Evolutionary conservation across 192 early-diverging fungal species (phyloP).

Genomic region (Backusella circina): DNA sequence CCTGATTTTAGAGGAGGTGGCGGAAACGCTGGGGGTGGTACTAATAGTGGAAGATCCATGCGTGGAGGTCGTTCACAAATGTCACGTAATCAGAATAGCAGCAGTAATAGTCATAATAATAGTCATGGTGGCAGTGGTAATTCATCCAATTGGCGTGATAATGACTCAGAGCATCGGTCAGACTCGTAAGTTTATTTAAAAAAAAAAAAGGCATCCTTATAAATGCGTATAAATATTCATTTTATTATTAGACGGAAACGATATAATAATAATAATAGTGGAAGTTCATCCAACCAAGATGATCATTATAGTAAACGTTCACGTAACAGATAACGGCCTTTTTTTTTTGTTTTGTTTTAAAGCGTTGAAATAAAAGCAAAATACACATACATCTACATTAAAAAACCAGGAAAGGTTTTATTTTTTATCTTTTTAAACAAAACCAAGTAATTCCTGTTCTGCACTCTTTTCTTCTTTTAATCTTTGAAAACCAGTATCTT

Average conservation of each 20-base stretch:
- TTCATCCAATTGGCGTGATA: slow-evolving; percentile 7
- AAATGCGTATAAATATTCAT: not conserved
- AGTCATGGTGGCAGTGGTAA: not conserved
- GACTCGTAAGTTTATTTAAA: not conserved
- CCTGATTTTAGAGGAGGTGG: slow-evolving; percentile 14
- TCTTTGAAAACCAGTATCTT: not conserved
- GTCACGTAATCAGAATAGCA: not conserved
- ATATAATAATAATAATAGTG: not conserved
- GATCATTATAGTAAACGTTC: slow-evolving; percentile 13
- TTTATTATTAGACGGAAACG: slow-evolving; percentile 8
- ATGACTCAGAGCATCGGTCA: slow-evolving; percentile 1
- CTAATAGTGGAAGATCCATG: not conserved
- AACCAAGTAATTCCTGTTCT: slow-evolving; percentile 14
- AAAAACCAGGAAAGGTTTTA: not conserved
- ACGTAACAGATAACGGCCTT: not conserved
- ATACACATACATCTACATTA: not conserved
- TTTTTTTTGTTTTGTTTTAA: not conserved
- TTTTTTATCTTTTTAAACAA: not conserved
- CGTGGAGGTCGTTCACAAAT: not conserved
- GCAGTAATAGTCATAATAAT: not conserved
- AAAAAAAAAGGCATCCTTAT: not conserved
- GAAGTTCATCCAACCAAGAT: slow-evolving; percentile 2
- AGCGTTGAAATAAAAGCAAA: not conserved
- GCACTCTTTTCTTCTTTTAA: slow-evolving; percentile 17
- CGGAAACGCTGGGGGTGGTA: not conserved